Percentiles rank a stretch among this genome's conserved stretches.
These are phyloP conservation scores for Leccinum subgranulosum DNA, from an alignment of 768 basidiomycete species.

Conservation along the genomic window DNA sequence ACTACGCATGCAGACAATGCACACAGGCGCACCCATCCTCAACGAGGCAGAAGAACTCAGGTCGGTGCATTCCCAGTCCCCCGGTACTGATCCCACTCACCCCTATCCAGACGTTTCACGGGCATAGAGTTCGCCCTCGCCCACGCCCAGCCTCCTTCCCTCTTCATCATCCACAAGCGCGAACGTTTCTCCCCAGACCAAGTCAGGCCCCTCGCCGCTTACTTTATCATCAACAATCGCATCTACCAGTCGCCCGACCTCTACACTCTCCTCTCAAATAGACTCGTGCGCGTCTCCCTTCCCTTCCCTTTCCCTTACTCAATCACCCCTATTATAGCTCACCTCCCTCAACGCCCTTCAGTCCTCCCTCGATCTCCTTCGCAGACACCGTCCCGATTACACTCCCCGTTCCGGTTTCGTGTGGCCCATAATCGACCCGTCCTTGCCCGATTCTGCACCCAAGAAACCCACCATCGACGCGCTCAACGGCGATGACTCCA, in stretches of 20 bases:
- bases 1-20: slow-evolving; percentile 90
- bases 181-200: slow-evolving; percentile 80
- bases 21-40: slow-evolving; percentile 69
- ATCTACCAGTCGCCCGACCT: slow-evolving; percentile 88
- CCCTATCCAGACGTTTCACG: slow-evolving; percentile 63
- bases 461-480: slow-evolving; percentile 39
- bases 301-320: neutral
- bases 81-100: slow-evolving; percentile 1
- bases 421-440: slow-evolving; percentile 75
- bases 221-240: slow-evolving; percentile 85
- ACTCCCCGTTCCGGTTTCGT: slow-evolving; percentile 80
- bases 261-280: slow-evolving; percentile 80
- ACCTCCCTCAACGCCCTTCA: slow-evolving; percentile 70
- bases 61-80: slow-evolving; percentile 26
- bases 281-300: slow-evolving; percentile 53
- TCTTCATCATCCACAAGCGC: slow-evolving; percentile 89
- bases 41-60: slow-evolving; percentile 87
- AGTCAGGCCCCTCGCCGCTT: slow-evolving; percentile 76
- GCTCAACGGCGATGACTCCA: slow-evolving; percentile 22
- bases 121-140: slow-evolving; percentile 87
- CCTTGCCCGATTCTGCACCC: slow-evolving; percentile 37
- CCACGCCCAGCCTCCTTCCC: slow-evolving; percentile 71
- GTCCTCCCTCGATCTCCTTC: slow-evolving; percentile 71
- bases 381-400: slow-evolving; percentile 73
- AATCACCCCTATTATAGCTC: slow-evolving; percentile 40